Base-by-base conservation (phyloP, 1,139 yeast species). In the Protomyces inundatus region DNA sequence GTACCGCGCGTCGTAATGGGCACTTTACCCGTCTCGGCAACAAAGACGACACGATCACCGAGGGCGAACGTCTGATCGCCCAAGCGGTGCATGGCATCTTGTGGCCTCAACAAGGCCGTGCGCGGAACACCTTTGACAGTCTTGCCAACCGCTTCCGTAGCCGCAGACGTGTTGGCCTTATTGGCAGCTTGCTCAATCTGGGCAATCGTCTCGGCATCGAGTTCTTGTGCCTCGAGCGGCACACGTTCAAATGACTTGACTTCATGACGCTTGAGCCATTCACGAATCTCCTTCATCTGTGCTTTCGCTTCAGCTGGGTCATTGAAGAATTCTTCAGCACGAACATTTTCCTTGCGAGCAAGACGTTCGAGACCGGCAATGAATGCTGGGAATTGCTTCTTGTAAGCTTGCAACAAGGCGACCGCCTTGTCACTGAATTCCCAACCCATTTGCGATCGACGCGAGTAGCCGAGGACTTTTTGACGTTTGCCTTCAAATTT, bases 1-100 rank as follows among this genome's bases (percentile, higher is more conserved):
- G 97, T 90, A 73, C 99, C 99, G 71, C 88, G 87, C 32, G 90
- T 82, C 72, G 87, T 89, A 65, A 86, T 77, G 42, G 97, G 96
- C 14, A 91, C 96, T 72, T 90, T 90, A 65, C 98, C 98, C 46
- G 88, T 85, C 70, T 86, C 90, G 71, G 88, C 87, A 33, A 90
- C 88, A 70, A 89, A 90, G 40, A 88, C 83, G 48, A 95, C 89
- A 67, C 98, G 83, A 72, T 93, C 98, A 70, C 98, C 98, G 46
- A 95, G 79, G 46, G 82, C 82, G 72, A 93, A 95, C 61, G 80
- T 77, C 77, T 95, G 99, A 59, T 82, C 81, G 67, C 87, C 82
- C 69, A 95, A 80, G 69, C 86, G 80, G 71, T 87, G 86, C 72
- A 83, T 83, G 0, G 97, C 88, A 57, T 82, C 84, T 56, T 82